Percentiles rank a stretch among this genome's conserved stretches.
Evolutionary conservation across 2,329 filamentous ascomycete genomes (phyloP).

Genomic region (Trichophyton simii): DNA sequence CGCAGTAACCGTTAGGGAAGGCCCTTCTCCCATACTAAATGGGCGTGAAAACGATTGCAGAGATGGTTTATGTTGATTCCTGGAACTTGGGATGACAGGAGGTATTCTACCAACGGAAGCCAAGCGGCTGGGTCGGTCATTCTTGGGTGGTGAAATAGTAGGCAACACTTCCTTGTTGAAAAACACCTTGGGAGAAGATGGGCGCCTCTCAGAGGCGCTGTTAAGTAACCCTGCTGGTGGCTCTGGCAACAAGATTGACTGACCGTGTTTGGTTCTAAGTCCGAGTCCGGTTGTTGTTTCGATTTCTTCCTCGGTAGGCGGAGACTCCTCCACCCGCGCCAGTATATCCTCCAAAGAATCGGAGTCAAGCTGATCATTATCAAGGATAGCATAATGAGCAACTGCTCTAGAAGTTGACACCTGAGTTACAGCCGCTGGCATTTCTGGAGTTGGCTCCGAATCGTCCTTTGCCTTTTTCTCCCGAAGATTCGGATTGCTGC

Average conservation of each 20-base stretch:
- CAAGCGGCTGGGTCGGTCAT: slow-evolving; percentile 49
- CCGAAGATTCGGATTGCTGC: slow-evolving; percentile 21
- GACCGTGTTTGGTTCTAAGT: slow-evolving; percentile 22
- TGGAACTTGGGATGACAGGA: slow-evolving; percentile 56
- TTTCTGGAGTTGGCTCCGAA: slow-evolving; percentile 18
- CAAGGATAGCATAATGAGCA: slow-evolving; percentile 48
- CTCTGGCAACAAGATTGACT: slow-evolving; percentile 32
- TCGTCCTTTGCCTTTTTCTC: slow-evolving; percentile 33
- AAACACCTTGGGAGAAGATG: slow-evolving; percentile 27
- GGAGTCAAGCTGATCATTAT: slow-evolving; percentile 30
- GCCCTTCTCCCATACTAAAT: slow-evolving; percentile 45
- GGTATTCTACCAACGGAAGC: slow-evolving; percentile 79
- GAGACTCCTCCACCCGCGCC: slow-evolving; percentile 27
- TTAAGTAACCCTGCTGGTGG: slow-evolving; percentile 28
- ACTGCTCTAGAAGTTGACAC: slow-evolving; percentile 33
- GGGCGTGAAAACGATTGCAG: slow-evolving; percentile 77
- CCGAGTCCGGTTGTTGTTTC: slow-evolving; percentile 16
- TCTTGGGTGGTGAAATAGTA: slow-evolving; percentile 10
- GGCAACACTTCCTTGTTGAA: slow-evolving; percentile 20
- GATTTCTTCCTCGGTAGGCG: slow-evolving; percentile 27
- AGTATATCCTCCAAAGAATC: slow-evolving; percentile 31
- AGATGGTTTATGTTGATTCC: slow-evolving; percentile 52
- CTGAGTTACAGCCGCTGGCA: slow-evolving; percentile 27
- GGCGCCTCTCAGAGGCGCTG: slow-evolving; percentile 18
- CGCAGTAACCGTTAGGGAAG: slow-evolving; percentile 26